Conservation (phyloP, 768 basidiomycete genomes). For the Omphalotus guepiniiformis region DNA sequence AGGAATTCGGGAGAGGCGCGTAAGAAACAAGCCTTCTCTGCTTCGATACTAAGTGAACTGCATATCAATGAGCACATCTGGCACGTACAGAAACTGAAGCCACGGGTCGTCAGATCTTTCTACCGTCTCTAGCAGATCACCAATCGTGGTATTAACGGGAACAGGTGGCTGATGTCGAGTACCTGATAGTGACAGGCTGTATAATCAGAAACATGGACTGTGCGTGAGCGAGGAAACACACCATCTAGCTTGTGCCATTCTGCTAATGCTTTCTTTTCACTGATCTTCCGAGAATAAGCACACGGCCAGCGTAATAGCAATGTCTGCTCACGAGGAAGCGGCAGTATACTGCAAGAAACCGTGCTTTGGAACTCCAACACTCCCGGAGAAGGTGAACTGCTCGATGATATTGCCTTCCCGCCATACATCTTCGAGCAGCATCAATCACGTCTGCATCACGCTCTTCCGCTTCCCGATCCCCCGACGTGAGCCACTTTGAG, state of each 20-base stretch:
- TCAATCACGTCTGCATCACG: conserved; percentile 4
- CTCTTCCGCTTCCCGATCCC: not conserved
- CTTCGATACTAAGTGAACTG: not conserved
- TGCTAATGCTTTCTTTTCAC: conserved; percentile 7
- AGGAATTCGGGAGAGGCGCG: conserved; percentile 51
- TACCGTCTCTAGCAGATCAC: conserved; percentile 44
- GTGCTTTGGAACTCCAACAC: conserved; percentile 2
- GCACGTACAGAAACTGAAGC: conserved; percentile 60
- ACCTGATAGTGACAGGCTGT: conserved; percentile 29
- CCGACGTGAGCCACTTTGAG: not conserved
- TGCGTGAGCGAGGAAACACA: not conserved
- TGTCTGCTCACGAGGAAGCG: conserved; percentile 2
- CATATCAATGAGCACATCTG: not conserved
- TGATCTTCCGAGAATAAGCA: conserved; percentile 2
- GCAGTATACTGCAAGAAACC: conserved; percentile 2
- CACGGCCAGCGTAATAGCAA: not conserved
- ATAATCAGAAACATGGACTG: no score
- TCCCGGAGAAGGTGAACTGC: not conserved
- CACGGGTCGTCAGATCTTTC: conserved; percentile 48
- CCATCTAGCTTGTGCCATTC: conserved; percentile 9
- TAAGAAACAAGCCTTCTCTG: conserved; percentile 63
- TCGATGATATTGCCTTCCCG: conserved; percentile 2
- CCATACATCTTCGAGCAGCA: conserved; percentile 4
- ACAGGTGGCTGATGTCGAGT: conserved; percentile 44
- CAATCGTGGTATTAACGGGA: conserved; percentile 43